phyloP scores from a whole-genome alignment of 345 rosid genomes.

The Boechera stricta region DNA sequence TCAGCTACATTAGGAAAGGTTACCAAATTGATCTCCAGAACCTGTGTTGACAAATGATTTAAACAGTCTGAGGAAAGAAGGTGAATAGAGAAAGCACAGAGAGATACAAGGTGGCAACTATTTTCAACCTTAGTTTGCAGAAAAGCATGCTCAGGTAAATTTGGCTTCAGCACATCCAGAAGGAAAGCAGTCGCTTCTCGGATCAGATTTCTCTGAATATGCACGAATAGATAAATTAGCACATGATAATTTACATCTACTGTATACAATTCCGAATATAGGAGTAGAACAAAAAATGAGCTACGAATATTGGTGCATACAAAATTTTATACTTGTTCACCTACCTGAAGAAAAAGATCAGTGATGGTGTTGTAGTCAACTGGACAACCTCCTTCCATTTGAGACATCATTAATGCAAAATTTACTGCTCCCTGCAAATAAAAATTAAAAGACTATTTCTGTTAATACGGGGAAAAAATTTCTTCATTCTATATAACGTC shows the following conservation, averaged over 20 bases:
- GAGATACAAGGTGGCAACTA: neutral
- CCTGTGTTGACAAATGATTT: slow-evolving; percentile 56
- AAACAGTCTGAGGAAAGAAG: slow-evolving; percentile 20
- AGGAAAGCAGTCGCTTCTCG: slow-evolving; percentile 99
- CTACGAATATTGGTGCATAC: neutral
- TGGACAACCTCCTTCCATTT: slow-evolving; percentile 99
- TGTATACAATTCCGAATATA: neutral
- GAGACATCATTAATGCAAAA: slow-evolving; percentile 99
- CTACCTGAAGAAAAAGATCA: slow-evolving; percentile 98
- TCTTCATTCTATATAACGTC: slow-evolving; percentile 9
- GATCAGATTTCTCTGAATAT: slow-evolving; percentile 83
- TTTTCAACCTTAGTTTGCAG: slow-evolving; percentile 85
- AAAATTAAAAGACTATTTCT: slow-evolving; percentile 13
- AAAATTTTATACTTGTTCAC: slow-evolving; percentile 12
- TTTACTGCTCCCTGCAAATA: slow-evolving; percentile 89
- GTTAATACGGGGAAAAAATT: neutral
- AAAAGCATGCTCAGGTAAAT: slow-evolving; percentile 89
- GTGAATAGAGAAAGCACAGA: slow-evolving; percentile 6
- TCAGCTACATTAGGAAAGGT: slow-evolving; percentile 99
- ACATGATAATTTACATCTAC: neutral
- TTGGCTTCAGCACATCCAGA: slow-evolving; percentile 93
- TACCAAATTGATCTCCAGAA: slow-evolving; percentile 96
- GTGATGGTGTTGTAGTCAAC: slow-evolving; percentile 96
- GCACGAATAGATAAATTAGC: slow-evolving; percentile 15
- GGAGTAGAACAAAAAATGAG: slow-evolving; percentile 11